Percentiles rank a stretch among this genome's conserved stretches.
phyloP scores from a whole-genome alignment of 805 yeast genomes.

The Dipodascus geniculatus region DNA sequence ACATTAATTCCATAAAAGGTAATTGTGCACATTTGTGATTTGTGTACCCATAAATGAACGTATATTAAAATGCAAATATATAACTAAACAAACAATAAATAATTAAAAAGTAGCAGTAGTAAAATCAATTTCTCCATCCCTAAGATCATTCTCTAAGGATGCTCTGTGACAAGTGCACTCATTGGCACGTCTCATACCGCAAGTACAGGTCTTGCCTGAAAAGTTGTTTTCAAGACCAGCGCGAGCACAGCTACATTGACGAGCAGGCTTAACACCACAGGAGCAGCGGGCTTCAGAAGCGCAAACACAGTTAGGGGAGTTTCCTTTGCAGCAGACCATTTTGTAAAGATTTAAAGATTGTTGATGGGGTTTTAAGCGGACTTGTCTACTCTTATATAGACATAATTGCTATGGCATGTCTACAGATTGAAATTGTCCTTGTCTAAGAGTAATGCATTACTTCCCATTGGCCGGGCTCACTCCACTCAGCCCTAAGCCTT shows the following conservation, averaged over 20 bases:
- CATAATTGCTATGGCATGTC: too few relatives aligned
- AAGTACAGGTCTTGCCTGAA: constrained; percentile 40
- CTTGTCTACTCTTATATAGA: not conserved
- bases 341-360: constrained; percentile 5
- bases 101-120: constrained; percentile 24
- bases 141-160: constrained; percentile 26
- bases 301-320: constrained; percentile 41
- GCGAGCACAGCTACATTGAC: constrained; percentile 42
- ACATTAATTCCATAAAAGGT: not conserved
- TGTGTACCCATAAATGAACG: not conserved
- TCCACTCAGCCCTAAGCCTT: not conserved
- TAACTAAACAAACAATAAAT: too few relatives aligned
- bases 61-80: too few relatives aligned
- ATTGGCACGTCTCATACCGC: constrained; percentile 44
- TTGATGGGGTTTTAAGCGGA: not conserved
- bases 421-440: not conserved
- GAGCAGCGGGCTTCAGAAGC: constrained; percentile 55
- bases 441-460: not conserved
- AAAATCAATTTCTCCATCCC: constrained; percentile 52
- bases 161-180: constrained; percentile 45
- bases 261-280: constrained; percentile 49
- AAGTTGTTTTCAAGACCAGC: constrained; percentile 41
- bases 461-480: not conserved
- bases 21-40: not conserved
- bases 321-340: constrained; percentile 32